phyloP scores from a whole-genome alignment of 2,329 filamentous ascomycete species.

The Cordyceps pruinosa region DNA sequence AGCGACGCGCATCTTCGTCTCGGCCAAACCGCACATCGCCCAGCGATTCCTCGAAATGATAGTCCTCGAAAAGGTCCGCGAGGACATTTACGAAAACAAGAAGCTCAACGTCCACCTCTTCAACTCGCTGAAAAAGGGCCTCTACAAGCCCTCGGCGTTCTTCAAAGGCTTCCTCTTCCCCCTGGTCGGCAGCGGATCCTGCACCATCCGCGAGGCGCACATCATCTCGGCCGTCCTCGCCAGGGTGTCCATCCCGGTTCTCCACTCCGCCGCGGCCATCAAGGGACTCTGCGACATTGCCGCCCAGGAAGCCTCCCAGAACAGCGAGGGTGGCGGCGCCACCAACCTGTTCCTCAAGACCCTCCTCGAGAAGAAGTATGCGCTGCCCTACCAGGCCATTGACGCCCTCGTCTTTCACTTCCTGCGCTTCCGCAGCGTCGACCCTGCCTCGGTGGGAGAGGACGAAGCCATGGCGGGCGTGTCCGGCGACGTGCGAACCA shows the following conservation, averaged over 20 bases:
- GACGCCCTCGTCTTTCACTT: conserved; percentile 97
- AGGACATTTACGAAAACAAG: conserved; percentile 89
- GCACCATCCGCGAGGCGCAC: conserved; percentile 83
- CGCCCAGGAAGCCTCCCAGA: conserved; percentile 76
- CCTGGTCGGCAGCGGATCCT: conserved; percentile 75
- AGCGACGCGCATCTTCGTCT: conserved; percentile 87
- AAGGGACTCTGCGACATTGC: conserved; percentile 92
- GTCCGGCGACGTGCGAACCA: conserved; percentile 46
- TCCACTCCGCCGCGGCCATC: conserved; percentile 87
- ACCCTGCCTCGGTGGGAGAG: conserved; percentile 47
- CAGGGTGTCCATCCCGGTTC: conserved; percentile 77
- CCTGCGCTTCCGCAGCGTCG: conserved; percentile 71
- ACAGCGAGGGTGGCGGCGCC: conserved; percentile 80
- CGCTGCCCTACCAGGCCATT: conserved; percentile 87
- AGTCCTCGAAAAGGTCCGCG: conserved; percentile 81
- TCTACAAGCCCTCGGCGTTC: conserved; percentile 92
- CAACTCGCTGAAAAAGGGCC: conserved; percentile 80
- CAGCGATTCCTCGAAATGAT: conserved; percentile 84
- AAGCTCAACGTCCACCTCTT: conserved; percentile 95
- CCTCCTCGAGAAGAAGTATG: conserved; percentile 93
- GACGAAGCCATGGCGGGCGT: conserved; percentile 47
- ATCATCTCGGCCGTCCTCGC: conserved; percentile 84
- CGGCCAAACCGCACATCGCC: conserved; percentile 69
- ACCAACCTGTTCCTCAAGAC: conserved; percentile 94
- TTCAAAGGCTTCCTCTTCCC: conserved; percentile 97